Conservation (phyloP, 2,329 filamentous ascomycete genomes). For the Simplicillium aogashimaense region DNA sequence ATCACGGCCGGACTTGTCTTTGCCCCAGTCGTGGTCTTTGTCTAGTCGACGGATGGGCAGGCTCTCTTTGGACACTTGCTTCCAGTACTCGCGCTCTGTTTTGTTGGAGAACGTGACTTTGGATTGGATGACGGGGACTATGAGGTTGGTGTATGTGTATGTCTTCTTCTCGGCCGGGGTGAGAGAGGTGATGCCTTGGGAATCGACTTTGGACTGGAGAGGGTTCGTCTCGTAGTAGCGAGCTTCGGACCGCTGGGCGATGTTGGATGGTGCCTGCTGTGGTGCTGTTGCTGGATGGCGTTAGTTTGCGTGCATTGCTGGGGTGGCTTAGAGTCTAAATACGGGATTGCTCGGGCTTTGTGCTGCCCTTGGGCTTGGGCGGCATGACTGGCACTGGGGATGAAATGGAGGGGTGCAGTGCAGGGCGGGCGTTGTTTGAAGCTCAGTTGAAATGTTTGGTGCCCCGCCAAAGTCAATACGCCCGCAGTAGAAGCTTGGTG, state of each 20-base stretch:
- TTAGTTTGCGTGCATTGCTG: too few species aligned
- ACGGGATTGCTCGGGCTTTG: conserved; percentile 1
- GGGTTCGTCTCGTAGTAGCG: conserved; percentile 42
- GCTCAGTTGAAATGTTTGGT: neutral
- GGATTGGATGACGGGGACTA: conserved; percentile 28
- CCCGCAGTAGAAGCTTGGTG: too few species aligned
- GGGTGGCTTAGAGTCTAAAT: neutral
- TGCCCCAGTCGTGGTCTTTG: conserved; percentile 35
- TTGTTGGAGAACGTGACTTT: conserved; percentile 29
- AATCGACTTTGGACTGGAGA: conserved; percentile 31
- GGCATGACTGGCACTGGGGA: conserved; percentile 3
- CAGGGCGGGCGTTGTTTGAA: neutral
- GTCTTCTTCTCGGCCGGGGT: conserved; percentile 37
- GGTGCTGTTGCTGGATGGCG: neutral
- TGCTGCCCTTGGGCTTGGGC: conserved; percentile 6
- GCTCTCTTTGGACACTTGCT: conserved; percentile 40
- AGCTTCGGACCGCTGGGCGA: conserved; percentile 36
- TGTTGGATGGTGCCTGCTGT: conserved; percentile 20
- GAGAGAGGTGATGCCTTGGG: conserved; percentile 33
- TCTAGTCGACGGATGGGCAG: conserved; percentile 36
- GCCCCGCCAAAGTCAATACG: too few species aligned
- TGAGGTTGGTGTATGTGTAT: conserved; percentile 36
- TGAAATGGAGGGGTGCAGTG: neutral
- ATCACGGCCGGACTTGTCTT: conserved; percentile 38
- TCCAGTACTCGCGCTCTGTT: conserved; percentile 48